Evolutionary conservation across 768 basidiomycete genomes (phyloP).

Genomic region (Termitomyces sp.): DNA sequence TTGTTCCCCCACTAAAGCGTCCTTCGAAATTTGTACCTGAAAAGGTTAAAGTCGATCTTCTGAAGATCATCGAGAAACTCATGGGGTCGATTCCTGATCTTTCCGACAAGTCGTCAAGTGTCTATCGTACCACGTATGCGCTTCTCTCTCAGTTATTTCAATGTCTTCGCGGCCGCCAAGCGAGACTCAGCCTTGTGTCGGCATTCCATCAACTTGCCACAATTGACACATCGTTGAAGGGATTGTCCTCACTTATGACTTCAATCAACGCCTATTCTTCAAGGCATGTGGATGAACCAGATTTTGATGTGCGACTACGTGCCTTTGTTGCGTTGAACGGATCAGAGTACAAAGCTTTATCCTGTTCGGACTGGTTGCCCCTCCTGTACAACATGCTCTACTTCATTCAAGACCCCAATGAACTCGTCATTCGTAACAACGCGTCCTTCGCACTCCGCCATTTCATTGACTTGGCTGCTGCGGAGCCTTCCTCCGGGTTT

Average conservation of each 20-base stretch:
- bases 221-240: constrained; percentile 40
- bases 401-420: constrained; percentile 86
- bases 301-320: constrained; percentile 79
- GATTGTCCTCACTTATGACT: constrained; percentile 51
- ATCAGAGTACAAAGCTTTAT: constrained; percentile 41
- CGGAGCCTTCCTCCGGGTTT: constrained; percentile 34
- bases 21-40: constrained; percentile 76
- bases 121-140: constrained; percentile 51
- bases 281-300: constrained; percentile 83
- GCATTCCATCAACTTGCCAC: constrained; percentile 51
- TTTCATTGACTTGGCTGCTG: constrained; percentile 63
- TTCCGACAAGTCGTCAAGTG: constrained; percentile 32
- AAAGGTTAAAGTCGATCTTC: constrained; percentile 77
- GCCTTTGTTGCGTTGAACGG: constrained; percentile 81
- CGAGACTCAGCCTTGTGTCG: constrained; percentile 63
- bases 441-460: constrained; percentile 72
- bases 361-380: constrained; percentile 69
- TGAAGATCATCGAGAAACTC: constrained; percentile 64
- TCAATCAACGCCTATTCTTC: constrained; percentile 82
- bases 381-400: constrained; percentile 78
- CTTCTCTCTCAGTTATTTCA: constrained; percentile 78
- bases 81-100: constrained; percentile 67
- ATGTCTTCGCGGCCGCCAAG: constrained; percentile 62
- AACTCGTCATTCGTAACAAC: constrained; percentile 80
- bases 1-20: constrained; percentile 76